phyloP scores from a whole-genome alignment of 2,329 filamentous ascomycete genomes.

The Stachybotrys chartarum region DNA sequence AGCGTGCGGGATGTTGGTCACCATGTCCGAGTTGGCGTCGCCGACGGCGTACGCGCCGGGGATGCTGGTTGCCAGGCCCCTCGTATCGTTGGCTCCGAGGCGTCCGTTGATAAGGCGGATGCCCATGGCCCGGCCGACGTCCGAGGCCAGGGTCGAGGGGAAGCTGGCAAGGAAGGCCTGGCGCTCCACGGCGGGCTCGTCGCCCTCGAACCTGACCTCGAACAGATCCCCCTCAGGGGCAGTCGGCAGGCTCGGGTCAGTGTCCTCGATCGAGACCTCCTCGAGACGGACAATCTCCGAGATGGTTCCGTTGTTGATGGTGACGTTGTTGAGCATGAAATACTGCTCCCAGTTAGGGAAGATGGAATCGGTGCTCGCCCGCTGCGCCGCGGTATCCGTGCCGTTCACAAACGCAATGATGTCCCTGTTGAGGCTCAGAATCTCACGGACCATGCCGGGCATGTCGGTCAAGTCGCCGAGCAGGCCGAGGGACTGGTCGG shows the following conservation, averaged over 20 bases:
- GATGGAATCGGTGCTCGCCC: slow-evolving; percentile 28
- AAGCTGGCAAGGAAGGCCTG: slow-evolving; percentile 46
- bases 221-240: slow-evolving; percentile 48
- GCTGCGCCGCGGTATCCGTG: slow-evolving; percentile 39
- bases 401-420: slow-evolving; percentile 54
- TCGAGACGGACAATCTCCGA: slow-evolving; percentile 36
- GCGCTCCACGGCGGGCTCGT: slow-evolving; percentile 31
- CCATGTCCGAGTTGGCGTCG: slow-evolving; percentile 52
- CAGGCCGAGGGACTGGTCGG: slow-evolving; percentile 49
- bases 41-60: slow-evolving; percentile 50
- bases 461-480: slow-evolving; percentile 37
- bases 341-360: slow-evolving; percentile 41
- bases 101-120: slow-evolving; percentile 36
- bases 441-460: slow-evolving; percentile 39
- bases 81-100: slow-evolving; percentile 30
- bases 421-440: slow-evolving; percentile 47
- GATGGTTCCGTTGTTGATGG: slow-evolving; percentile 50
- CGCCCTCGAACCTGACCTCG: slow-evolving; percentile 42
- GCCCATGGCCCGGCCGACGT: slow-evolving; percentile 38
- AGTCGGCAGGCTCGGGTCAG: slow-evolving; percentile 33
- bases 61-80: slow-evolving; percentile 44
- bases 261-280: slow-evolving; percentile 25
- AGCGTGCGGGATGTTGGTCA: slow-evolving; percentile 54
- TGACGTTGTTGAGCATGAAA: slow-evolving; percentile 41
- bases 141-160: slow-evolving; percentile 37